Evolutionary conservation across 2,329 filamentous ascomycete species (phyloP), one percentile per base, ranked within the genome.

Genomic region (Endothia cerciana): DNA sequence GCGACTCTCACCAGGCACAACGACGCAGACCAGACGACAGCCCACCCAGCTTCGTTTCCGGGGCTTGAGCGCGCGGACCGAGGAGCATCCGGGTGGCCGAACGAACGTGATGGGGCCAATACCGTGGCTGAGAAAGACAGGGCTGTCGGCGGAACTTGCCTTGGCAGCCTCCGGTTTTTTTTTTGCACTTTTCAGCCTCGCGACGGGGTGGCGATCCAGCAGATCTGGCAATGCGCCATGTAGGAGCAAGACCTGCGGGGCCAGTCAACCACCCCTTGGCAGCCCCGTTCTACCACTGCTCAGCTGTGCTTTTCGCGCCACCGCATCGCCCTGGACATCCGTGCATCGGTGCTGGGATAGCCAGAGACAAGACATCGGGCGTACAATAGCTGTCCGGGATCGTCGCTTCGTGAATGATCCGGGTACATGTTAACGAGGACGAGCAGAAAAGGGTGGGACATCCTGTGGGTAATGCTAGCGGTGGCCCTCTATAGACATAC

Each of bases 181-280:
- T 51, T 51, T 22, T 51, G 47, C 47, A 51, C 47, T 51, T 51
- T 51, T 51, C 47, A 36, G 33, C 33, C 33, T 36, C 33, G 33
- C 4, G 33, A 1, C 10, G 33, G 33, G 33, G 33, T 10, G 6
- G 6, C 33, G 33, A 36, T 36, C 33, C 6, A 36, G 33, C 33
- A 10, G 33, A 36, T 10, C 10, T 36, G 33, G 33, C 33, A 36
- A 10, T 36, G 4, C 4, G 33, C 33, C 33, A 10, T 36, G 33
- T 10, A 36, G 33, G 10, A 36, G 33, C 33, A 36, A 36, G 33
- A 7, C 33, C 33, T 36, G 33, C 33, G 6, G 10, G 10, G 33
- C 33, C 33, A 36, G 33, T 10, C 33, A 36, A 10, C 33, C 33
- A 10, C 33, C 33, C 33, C 33, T 6, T 10, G 33, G 33, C 33